Conservation (phyloP, 2,329 filamentous ascomycete genomes). For the Didymosphaeria variabile region DNA sequence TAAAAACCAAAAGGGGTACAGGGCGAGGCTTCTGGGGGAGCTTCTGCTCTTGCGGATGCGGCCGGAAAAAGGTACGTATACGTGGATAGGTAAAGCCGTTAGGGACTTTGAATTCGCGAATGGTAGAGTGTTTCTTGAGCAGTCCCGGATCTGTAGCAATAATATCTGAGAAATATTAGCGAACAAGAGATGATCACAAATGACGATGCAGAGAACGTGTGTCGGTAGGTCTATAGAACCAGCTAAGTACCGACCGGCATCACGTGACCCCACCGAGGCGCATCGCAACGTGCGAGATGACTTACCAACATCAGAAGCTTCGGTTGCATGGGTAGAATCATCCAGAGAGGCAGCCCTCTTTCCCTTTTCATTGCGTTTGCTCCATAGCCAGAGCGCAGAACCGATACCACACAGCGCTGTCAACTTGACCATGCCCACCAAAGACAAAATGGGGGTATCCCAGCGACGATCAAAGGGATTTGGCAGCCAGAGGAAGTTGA, state of each 20-base stretch:
- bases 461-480: slow-evolving; percentile 36
- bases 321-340: slow-evolving; percentile 31
- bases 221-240: background rate
- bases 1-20: slow-evolving; percentile 85
- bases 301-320: slow-evolving; percentile 37
- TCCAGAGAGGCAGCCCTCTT: slow-evolving; percentile 25
- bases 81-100: slow-evolving; percentile 73
- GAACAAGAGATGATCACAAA: background rate
- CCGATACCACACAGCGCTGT: slow-evolving; percentile 47
- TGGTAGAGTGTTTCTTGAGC: slow-evolving; percentile 77
- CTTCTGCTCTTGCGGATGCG: slow-evolving; percentile 83
- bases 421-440: slow-evolving; percentile 51
- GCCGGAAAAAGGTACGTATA: slow-evolving; percentile 83
- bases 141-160: slow-evolving; percentile 77
- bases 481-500: slow-evolving; percentile 31
- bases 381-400: slow-evolving; percentile 47
- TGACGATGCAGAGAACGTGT: background rate
- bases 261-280: slow-evolving; percentile 13
- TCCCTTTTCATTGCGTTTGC: slow-evolving; percentile 30
- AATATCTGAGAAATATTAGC: slow-evolving; percentile 49
- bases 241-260: background rate
- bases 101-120: slow-evolving; percentile 75
- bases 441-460: slow-evolving; percentile 29
- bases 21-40: slow-evolving; percentile 76
- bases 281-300: slow-evolving; percentile 22